Conservation (phyloP, 768 basidiomycete genomes). For the Auricularia sp. region DNA sequence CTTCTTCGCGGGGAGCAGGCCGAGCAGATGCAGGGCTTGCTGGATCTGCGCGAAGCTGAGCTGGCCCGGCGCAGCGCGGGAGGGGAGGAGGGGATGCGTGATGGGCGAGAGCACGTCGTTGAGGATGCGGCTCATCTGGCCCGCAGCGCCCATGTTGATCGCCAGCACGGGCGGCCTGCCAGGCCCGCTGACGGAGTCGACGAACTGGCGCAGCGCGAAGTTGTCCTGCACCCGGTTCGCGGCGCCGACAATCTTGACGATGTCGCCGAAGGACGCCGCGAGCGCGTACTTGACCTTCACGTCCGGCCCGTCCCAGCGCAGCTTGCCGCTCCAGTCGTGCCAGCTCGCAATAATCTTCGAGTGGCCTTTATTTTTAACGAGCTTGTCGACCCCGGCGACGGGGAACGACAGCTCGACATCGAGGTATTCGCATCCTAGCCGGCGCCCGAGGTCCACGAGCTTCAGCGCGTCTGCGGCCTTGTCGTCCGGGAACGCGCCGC, state of each 20-base stretch:
- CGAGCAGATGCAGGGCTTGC: slow-evolving; percentile 67
- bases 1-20: slow-evolving; percentile 58
- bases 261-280: slow-evolving; percentile 66
- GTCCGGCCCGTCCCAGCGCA: slow-evolving; percentile 66
- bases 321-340: slow-evolving; percentile 85
- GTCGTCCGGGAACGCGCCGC: slow-evolving; percentile 78
- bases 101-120: slow-evolving; percentile 83
- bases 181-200: slow-evolving; percentile 33
- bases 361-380: slow-evolving; percentile 52
- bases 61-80: slow-evolving; percentile 87
- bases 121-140: slow-evolving; percentile 84
- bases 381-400: slow-evolving; percentile 45
- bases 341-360: slow-evolving; percentile 86
- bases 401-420: slow-evolving; percentile 83
- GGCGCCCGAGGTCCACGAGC: slow-evolving; percentile 68
- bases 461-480: slow-evolving; percentile 49
- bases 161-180: slow-evolving; percentile 78
- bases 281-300: slow-evolving; percentile 61
- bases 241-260: slow-evolving; percentile 87
- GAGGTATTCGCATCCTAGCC: slow-evolving; percentile 82
- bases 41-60: slow-evolving; percentile 84
- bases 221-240: slow-evolving; percentile 71
- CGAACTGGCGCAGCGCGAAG: slow-evolving; percentile 66
- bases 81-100: slow-evolving; percentile 80
- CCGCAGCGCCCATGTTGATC: slow-evolving; percentile 85